phyloP scores from a whole-genome alignment of 139 green algal species.

The Tetradesmus obliquus region DNA sequence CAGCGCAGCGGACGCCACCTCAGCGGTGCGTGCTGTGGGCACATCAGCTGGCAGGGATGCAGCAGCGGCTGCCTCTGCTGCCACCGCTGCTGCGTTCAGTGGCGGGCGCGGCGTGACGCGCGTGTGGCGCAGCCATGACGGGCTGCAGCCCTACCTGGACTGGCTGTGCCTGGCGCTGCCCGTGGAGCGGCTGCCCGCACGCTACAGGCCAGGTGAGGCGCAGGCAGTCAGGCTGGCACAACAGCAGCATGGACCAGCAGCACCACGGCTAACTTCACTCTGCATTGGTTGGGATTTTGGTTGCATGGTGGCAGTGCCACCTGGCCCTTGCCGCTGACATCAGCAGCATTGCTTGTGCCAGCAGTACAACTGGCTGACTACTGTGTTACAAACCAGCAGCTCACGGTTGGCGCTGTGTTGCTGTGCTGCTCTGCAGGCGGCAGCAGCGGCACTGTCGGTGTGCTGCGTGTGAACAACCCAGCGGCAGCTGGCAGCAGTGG shows the following conservation, averaged over 20 bases:
- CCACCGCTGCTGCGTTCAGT: conserved; percentile 1
- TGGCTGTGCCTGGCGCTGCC: conserved; percentile 82
- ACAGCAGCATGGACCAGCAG: background rate
- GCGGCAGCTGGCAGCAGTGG: background rate
- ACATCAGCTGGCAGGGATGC: conserved; percentile 22
- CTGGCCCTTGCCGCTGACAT: background rate
- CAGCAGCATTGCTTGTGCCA: background rate
- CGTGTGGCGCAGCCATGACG: conserved; percentile 2
- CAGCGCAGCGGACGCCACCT: conserved; percentile 47
- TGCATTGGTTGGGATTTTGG: no score
- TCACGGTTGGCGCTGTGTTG: no score
- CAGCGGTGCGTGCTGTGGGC: conserved; percentile 51
- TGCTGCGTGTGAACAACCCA: conserved; percentile 17
- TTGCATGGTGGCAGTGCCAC: background rate
- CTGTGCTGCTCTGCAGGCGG: background rate
- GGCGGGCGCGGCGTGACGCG: background rate
- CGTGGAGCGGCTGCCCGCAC: conserved; percentile 68
- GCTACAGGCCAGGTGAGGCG: conserved; percentile 66
- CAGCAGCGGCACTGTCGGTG: conserved; percentile 32
- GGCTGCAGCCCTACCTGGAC: conserved; percentile 67
- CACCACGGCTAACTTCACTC: no score
- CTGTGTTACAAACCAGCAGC: no score
- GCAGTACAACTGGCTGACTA: no score
- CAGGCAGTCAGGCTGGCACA: background rate
- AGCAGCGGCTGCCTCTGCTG: background rate